Conservation (phyloP, 108 stramenopile species). For the Cyclotella cryptica region DNA sequence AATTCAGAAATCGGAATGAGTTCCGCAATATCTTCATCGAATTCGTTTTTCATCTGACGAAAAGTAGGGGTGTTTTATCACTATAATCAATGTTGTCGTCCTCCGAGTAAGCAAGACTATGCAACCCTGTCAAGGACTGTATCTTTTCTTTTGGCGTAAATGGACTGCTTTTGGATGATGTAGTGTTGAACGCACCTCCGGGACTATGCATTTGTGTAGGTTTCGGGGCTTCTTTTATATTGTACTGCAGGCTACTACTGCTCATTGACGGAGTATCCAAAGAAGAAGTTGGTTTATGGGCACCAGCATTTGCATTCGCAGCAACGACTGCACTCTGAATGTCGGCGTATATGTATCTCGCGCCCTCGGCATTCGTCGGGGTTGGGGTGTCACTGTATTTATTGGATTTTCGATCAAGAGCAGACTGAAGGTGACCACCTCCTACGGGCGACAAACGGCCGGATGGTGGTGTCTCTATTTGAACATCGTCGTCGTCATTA, state of each 20-base stretch:
- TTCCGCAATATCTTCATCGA: slow-evolving; percentile 7
- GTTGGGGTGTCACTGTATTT: slow-evolving; percentile 24
- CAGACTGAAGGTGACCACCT: slow-evolving; percentile 1
- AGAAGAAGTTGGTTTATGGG: slow-evolving; percentile 14
- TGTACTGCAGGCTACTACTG: not conserved
- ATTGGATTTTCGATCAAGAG: not conserved
- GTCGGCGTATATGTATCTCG: slow-evolving; percentile 22
- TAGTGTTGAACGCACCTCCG: slow-evolving; percentile 11
- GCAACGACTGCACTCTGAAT: slow-evolving; percentile 27
- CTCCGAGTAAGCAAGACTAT: slow-evolving; percentile 28
- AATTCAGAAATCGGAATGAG: not conserved
- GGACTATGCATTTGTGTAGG: not conserved
- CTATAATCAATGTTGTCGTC: slow-evolving; percentile 11
- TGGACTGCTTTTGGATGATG: not conserved
- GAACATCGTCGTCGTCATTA: not conserved
- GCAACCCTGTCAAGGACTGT: not conserved
- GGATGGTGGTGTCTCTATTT: not conserved
- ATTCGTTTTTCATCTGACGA: not conserved
- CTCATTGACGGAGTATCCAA: slow-evolving; percentile 8
- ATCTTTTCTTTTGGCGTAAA: not conserved
- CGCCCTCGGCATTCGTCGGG: slow-evolving; percentile 33
- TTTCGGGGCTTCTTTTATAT: not conserved
- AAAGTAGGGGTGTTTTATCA: not conserved
- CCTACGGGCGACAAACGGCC: slow-evolving; percentile 21
- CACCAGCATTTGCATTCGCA: slow-evolving; percentile 5